Conservation (phyloP, 2,329 filamentous ascomycete species). For the Colletotrichum chrysophilum region DNA sequence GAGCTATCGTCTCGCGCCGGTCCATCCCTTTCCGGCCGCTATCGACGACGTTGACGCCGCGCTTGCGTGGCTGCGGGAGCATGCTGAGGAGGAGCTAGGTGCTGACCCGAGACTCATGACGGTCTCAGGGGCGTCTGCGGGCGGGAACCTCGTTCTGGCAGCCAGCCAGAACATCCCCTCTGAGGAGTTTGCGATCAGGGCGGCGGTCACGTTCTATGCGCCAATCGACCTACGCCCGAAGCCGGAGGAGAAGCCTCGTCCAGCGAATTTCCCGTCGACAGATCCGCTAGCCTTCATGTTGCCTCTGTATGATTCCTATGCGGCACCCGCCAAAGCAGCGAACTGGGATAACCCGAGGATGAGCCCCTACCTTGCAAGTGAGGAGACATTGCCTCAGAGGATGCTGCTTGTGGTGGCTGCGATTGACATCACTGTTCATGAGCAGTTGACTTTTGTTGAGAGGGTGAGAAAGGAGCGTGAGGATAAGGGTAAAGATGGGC, state of each 20-base stretch:
- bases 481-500: not conserved
- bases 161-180: slow-evolving; percentile 24
- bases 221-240: slow-evolving; percentile 42
- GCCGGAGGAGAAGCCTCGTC: slow-evolving; percentile 45
- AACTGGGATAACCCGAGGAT: slow-evolving; percentile 38
- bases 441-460: slow-evolving; percentile 43
- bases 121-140: slow-evolving; percentile 47
- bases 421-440: slow-evolving; percentile 45
- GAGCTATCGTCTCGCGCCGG: slow-evolving; percentile 57
- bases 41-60: slow-evolving; percentile 53
- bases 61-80: slow-evolving; percentile 41
- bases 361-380: slow-evolving; percentile 38
- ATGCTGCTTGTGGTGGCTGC: slow-evolving; percentile 44
- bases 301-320: slow-evolving; percentile 50
- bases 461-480: slow-evolving; percentile 27
- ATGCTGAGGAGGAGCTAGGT: slow-evolving; percentile 38
- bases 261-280: slow-evolving; percentile 31
- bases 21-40: slow-evolving; percentile 52
- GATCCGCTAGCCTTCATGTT: slow-evolving; percentile 44
- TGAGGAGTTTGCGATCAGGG: slow-evolving; percentile 34
- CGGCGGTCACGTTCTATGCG: slow-evolving; percentile 43
- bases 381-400: slow-evolving; percentile 37
- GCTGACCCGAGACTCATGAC: slow-evolving; percentile 46
- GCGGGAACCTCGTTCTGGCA: slow-evolving; percentile 47
- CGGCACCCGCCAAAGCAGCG: slow-evolving; percentile 30